Evolutionary conservation across 2,329 filamentous ascomycete species (phyloP).

Genomic region (Cryphonectria parasitica): DNA sequence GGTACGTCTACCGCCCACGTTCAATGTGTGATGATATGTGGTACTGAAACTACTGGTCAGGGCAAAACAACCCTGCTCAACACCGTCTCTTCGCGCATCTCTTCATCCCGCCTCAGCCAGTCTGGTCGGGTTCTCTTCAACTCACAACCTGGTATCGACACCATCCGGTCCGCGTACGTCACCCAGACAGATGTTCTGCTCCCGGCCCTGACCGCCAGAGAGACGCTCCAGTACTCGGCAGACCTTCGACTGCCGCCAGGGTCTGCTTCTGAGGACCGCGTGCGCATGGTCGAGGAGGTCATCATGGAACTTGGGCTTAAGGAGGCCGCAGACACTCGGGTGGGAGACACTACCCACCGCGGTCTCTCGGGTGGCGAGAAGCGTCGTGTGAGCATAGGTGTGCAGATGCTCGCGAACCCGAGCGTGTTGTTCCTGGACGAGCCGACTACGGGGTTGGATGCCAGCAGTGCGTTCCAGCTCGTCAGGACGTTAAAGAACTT

Average conservation of each 20-base stretch:
- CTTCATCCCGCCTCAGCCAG: constrained; percentile 54
- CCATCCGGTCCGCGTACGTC: constrained; percentile 62
- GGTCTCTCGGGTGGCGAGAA: constrained; percentile 83
- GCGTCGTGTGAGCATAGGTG: constrained; percentile 74
- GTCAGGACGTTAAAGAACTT: constrained; percentile 71
- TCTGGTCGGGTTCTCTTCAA: constrained; percentile 67
- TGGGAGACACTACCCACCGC: constrained; percentile 71
- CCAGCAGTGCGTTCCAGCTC: constrained; percentile 75
- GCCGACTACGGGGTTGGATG: constrained; percentile 77
- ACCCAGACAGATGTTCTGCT: constrained; percentile 78
- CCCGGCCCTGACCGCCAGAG: constrained; percentile 73
- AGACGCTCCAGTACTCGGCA: constrained; percentile 75
- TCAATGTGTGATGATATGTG: too few species aligned
- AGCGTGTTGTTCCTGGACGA: constrained; percentile 80
- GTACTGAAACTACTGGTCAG: too few species aligned
- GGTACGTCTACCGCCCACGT: too few species aligned
- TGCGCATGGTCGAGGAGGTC: constrained; percentile 72
- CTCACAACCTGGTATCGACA: constrained; percentile 54
- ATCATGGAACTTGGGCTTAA: constrained; percentile 76
- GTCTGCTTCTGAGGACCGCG: constrained; percentile 61
- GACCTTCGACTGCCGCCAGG: constrained; percentile 70
- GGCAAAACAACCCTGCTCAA: constrained; percentile 76
- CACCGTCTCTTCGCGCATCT: constrained; percentile 70
- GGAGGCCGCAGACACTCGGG: constrained; percentile 75
- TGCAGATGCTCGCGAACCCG: constrained; percentile 79